Evolutionary conservation across 208 protist species (phyloP), one percentile per base, ranked within the genome.

Genomic region (Leishmania turanica): DNA sequence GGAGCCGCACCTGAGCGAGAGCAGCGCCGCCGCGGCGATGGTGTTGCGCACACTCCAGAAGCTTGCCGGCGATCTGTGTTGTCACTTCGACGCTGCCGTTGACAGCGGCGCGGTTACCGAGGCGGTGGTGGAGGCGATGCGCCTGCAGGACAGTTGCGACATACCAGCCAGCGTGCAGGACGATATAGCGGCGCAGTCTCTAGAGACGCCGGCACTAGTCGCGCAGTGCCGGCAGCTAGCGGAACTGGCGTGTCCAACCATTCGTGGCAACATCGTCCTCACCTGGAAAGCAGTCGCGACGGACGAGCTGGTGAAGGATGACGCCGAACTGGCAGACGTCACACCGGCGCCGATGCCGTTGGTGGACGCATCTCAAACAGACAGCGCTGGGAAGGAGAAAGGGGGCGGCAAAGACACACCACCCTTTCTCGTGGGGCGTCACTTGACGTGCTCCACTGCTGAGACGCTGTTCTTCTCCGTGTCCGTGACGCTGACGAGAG

Each of bases 41-140:
- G 87, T 92, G 70, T 85, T 93, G 51, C 80, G 90, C 45, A 93
- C 90, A 31, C 79, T 96, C 54, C 93, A 96, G 82, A 85, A 87
- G 53, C 69, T 95, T 54, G 81, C 87, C 34, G 85, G 84, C 56
- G 85, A 89, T 37, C 75, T 94, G 45, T 96, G 93, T 68, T 89
- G 69, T 76, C 76, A 84, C 60, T 78, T 84, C 56, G 81, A 84
- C 76, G 56, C 81, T 13, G 74, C 73, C 17, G 45, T 77, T 9
- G 81, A 84, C 56, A n/a, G 47, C 64, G 51, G 21, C 62, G 64
- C 70, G 9, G 72, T 85, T 34, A 49, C 75, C 13, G 83, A 82
- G 6, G 76, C 13, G 27, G 56, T 65, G 24, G 31, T 62, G 49
- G 73, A 64, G 19, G 64, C 51, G 64, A 78, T 78, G 75, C 73